Evolutionary conservation across 148 eudicot species (phyloP).

Genomic region (Amaranthus palmeri): DNA sequence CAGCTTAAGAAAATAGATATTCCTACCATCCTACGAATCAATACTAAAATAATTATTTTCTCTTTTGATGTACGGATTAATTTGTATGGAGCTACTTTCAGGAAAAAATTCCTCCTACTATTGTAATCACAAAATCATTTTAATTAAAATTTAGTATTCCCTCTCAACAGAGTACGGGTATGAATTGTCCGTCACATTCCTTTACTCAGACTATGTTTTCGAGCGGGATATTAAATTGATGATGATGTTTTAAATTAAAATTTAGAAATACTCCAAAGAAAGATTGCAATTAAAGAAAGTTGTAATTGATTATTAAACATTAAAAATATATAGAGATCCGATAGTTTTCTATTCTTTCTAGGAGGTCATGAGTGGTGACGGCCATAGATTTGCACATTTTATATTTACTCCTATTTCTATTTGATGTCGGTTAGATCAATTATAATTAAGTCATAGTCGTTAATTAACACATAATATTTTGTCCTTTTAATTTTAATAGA

Average conservation of each 20-base stretch:
- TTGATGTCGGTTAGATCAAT: slow-evolving; percentile 14
- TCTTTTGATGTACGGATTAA: too few species aligned
- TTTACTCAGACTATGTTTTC: too few species aligned
- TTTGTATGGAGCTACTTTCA: too few species aligned
- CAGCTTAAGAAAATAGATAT: too few species aligned
- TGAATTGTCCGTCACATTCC: too few species aligned
- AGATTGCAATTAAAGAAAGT: slow-evolving; percentile 2
- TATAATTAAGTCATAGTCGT: slow-evolving; percentile 7
- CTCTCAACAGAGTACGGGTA: too few species aligned
- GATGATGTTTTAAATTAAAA: too few species aligned
- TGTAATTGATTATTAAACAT: neutral
- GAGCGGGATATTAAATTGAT: too few species aligned
- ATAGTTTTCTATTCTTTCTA: slow-evolving; percentile 21
- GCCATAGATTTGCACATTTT: slow-evolving; percentile 15
- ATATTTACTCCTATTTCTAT: neutral
- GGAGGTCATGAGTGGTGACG: slow-evolving; percentile 11
- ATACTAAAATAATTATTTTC: too few species aligned
- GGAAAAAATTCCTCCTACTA: too few species aligned
- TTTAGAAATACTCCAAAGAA: too few species aligned
- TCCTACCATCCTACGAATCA: too few species aligned
- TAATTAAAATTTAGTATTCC: neutral
- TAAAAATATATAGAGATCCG: slow-evolving; percentile 23
- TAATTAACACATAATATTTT: neutral
- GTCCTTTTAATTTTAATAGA: neutral
- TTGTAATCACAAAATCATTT: neutral